phyloP scores from a whole-genome alignment of 805 yeast species.

The Candida fluviatilis region DNA sequence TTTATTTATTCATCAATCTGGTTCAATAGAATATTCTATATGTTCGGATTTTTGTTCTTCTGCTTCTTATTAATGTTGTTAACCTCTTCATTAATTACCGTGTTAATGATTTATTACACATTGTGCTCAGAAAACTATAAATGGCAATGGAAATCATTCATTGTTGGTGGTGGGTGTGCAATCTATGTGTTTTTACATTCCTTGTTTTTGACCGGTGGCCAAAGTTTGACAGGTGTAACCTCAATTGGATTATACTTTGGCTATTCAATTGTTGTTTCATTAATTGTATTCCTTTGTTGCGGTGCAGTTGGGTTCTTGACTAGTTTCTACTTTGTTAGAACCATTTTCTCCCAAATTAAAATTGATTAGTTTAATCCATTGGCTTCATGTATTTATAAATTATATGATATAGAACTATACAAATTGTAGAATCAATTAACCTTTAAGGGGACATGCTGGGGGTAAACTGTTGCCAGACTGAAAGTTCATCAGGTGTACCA shows the following conservation, averaged over 20 bases:
- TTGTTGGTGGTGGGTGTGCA: constrained; percentile 87
- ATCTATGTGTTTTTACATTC: constrained; percentile 83
- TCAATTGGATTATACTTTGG: constrained; percentile 80
- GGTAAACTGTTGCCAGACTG: too few species aligned
- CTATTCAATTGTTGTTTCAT: constrained; percentile 69
- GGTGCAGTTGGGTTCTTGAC: constrained; percentile 85
- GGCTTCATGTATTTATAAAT: not conserved
- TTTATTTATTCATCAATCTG: constrained; percentile 88
- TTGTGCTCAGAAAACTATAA: constrained; percentile 88
- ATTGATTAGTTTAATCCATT: constrained; percentile 47
- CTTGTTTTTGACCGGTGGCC: constrained; percentile 63
- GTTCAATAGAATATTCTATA: constrained; percentile 91
- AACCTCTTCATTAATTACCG: constrained; percentile 77
- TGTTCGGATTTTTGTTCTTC: constrained; percentile 95
- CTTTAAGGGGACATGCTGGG: too few species aligned
- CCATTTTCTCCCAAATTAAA: constrained; percentile 80
- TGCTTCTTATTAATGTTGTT: constrained; percentile 78
- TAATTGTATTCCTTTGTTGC: constrained; percentile 71
- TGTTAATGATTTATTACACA: constrained; percentile 76
- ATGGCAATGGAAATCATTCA: constrained; percentile 95
- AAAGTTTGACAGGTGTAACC: constrained; percentile 61
- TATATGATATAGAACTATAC: not conserved
- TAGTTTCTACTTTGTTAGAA: constrained; percentile 68
- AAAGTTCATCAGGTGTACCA: too few species aligned
- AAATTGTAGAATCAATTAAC: too few species aligned